Evolutionary conservation across 2,329 filamentous ascomycete species (phyloP).

Genomic region (Sclerotiophoma versabilis): DNA sequence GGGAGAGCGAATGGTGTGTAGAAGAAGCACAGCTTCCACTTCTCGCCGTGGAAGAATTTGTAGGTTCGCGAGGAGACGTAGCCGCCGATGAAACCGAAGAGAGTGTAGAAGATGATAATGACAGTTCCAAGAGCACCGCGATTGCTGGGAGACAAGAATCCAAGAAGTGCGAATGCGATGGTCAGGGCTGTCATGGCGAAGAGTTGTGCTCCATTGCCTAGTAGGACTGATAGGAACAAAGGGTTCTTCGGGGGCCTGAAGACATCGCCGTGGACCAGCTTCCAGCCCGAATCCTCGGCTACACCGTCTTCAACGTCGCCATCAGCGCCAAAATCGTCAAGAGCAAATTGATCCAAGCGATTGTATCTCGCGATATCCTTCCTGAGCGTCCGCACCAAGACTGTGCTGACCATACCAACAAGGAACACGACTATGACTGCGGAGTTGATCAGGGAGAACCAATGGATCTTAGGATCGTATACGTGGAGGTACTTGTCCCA

Average conservation of each 20-base stretch:
- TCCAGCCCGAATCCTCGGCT: slow-evolving; percentile 98
- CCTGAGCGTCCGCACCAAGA: slow-evolving; percentile 83
- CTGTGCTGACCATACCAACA: slow-evolving; percentile 89
- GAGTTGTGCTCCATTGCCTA: slow-evolving; percentile 93
- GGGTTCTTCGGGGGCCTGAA: slow-evolving; percentile 88
- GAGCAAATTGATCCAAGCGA: slow-evolving; percentile 85
- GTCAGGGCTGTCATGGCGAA: slow-evolving; percentile 98
- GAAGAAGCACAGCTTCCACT: slow-evolving; percentile 93
- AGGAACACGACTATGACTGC: slow-evolving; percentile 94
- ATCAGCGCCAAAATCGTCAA: slow-evolving; percentile 86
- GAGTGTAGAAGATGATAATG: slow-evolving; percentile 89
- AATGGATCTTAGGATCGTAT: slow-evolving; percentile 97
- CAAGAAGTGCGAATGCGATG: slow-evolving; percentile 88
- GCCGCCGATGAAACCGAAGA: slow-evolving; percentile 91
- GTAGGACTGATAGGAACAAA: slow-evolving; percentile 82
- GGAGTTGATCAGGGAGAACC: slow-evolving; percentile 97
- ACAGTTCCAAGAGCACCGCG: slow-evolving; percentile 92
- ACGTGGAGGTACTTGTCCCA: slow-evolving; percentile 99
- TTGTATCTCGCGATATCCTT: slow-evolving; percentile 99
- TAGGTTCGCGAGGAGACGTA: slow-evolving; percentile 91
- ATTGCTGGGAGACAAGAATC: slow-evolving; percentile 94
- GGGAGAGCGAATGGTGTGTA: slow-evolving; percentile 88
- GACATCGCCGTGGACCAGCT: slow-evolving; percentile 95
- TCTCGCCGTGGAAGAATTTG: slow-evolving; percentile 89
- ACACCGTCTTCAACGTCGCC: slow-evolving; percentile 84